Evolutionary conservation across 495 filamentous ascomycete species (phyloP).

Genomic region (Mycothermus thermophilus): DNA sequence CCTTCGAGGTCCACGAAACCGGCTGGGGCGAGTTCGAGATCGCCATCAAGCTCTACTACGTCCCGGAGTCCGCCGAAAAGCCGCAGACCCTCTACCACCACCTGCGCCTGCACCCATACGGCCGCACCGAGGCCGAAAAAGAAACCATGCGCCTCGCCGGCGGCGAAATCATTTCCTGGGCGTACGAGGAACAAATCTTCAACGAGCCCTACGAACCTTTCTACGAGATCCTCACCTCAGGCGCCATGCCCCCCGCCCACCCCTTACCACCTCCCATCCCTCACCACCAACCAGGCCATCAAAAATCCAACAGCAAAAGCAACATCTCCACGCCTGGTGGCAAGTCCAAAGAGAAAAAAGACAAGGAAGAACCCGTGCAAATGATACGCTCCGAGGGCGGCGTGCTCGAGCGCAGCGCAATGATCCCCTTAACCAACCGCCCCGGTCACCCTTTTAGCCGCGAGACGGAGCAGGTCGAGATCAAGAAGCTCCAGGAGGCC

Average conservation of each 20-base stretch:
- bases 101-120: constrained; percentile 82
- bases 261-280: too few species aligned
- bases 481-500: constrained; percentile 58
- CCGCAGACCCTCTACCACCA: constrained; percentile 83
- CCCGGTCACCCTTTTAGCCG: constrained; percentile 58
- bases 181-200: constrained; percentile 85
- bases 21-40: constrained; percentile 98
- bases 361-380: constrained; percentile 2
- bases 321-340: constrained; percentile 2
- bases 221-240: constrained; percentile 65
- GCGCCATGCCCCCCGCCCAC: constrained; percentile 29
- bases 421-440: constrained; percentile 51
- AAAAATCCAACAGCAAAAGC: neutral
- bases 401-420: constrained; percentile 47
- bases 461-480: constrained; percentile 59
- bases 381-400: constrained; percentile 27
- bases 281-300: too few species aligned
- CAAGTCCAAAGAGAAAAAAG: constrained; percentile 13
- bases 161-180: constrained; percentile 56
- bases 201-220: constrained; percentile 90
- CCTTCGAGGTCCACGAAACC: constrained; percentile 80
- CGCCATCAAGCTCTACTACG: constrained; percentile 82
- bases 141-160: constrained; percentile 46
- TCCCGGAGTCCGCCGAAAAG: constrained; percentile 73
- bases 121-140: constrained; percentile 56